phyloP scores from a whole-genome alignment of 768 basidiomycete genomes.

The Cystofilobasidium macerans region DNA sequence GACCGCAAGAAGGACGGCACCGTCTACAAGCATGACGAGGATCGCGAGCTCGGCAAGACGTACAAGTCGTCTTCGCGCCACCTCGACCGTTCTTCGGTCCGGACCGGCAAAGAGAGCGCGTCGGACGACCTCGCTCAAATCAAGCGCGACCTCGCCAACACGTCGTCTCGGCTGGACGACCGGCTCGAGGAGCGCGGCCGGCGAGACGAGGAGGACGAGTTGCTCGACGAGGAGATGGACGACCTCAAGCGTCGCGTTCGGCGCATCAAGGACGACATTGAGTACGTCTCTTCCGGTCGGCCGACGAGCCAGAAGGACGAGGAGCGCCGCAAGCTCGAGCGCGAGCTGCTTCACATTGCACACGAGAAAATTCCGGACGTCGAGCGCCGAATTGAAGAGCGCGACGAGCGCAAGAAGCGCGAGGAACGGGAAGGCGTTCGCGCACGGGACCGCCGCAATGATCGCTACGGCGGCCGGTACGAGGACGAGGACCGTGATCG shows the following conservation, averaged over 20 bases:
- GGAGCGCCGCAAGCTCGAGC: constrained; percentile 72
- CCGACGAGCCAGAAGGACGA: constrained; percentile 64
- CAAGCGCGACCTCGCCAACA: constrained; percentile 67
- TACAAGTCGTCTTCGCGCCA: constrained; percentile 77
- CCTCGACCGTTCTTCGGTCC: constrained; percentile 69
- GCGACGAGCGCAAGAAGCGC: constrained; percentile 62
- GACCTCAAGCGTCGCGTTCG: constrained; percentile 75
- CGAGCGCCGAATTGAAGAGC: constrained; percentile 66
- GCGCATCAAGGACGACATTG: constrained; percentile 80
- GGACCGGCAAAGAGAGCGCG: constrained; percentile 56
- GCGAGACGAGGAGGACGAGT: constrained; percentile 71
- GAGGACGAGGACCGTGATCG: constrained; percentile 40
- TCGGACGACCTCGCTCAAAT: constrained; percentile 66
- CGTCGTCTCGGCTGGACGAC: constrained; percentile 68
- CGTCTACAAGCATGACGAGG: constrained; percentile 68
- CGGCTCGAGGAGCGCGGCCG: constrained; percentile 52
- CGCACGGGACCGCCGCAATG: constrained; percentile 74
- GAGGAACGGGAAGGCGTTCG: constrained; percentile 68
- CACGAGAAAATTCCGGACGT: constrained; percentile 86
- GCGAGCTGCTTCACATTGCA: constrained; percentile 71
- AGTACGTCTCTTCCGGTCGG: constrained; percentile 68
- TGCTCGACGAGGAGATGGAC: constrained; percentile 76
- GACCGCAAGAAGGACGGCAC: constrained; percentile 64
- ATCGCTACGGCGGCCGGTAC: constrained; percentile 51
- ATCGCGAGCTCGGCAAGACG: constrained; percentile 46